Conservation (phyloP, 2,329 filamentous ascomycete species). For the Gnomoniopsis smithogilvyi region DNA sequence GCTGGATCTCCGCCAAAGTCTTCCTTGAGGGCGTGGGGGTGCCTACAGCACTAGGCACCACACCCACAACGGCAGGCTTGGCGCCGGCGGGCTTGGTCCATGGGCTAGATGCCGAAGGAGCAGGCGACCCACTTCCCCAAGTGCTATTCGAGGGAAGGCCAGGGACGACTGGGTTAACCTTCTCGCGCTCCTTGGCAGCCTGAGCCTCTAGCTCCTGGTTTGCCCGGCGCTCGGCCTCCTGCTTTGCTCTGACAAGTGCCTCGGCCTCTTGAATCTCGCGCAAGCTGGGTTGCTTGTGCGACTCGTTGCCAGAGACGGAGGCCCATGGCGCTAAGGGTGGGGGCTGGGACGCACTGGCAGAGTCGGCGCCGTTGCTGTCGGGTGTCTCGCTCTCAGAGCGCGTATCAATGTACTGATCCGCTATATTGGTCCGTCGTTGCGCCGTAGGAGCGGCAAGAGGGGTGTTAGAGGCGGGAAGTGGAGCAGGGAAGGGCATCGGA, state of each 20-base stretch:
- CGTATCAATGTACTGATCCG: constrained; percentile 60
- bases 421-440: constrained; percentile 80
- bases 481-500: constrained; percentile 72
- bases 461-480: constrained; percentile 71
- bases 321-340: constrained; percentile 93
- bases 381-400: constrained; percentile 79
- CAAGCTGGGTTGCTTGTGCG: constrained; percentile 81
- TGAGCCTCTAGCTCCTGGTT: constrained; percentile 76
- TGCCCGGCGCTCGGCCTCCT: constrained; percentile 75
- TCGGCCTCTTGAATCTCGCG: constrained; percentile 97
- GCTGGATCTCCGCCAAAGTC: constrained; percentile 92
- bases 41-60: constrained; percentile 21
- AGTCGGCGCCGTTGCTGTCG: constrained; percentile 41
- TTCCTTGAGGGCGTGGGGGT: constrained; percentile 60
- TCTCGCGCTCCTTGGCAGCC: constrained; percentile 58
- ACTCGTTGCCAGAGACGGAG: constrained; percentile 69
- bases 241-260: constrained; percentile 84
- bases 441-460: constrained; percentile 86
- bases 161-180: constrained; percentile 55
- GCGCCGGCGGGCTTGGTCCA: constrained; percentile 63
- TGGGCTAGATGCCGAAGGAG: constrained; percentile 51
- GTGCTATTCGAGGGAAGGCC: constrained; percentile 85
- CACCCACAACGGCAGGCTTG: constrained; percentile 30
- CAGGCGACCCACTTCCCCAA: constrained; percentile 79
- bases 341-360: constrained; percentile 40